Evolutionary conservation across 441 rosid species (phyloP), one percentile per base, ranked within the genome.

Genomic region (California macrophylla): DNA sequence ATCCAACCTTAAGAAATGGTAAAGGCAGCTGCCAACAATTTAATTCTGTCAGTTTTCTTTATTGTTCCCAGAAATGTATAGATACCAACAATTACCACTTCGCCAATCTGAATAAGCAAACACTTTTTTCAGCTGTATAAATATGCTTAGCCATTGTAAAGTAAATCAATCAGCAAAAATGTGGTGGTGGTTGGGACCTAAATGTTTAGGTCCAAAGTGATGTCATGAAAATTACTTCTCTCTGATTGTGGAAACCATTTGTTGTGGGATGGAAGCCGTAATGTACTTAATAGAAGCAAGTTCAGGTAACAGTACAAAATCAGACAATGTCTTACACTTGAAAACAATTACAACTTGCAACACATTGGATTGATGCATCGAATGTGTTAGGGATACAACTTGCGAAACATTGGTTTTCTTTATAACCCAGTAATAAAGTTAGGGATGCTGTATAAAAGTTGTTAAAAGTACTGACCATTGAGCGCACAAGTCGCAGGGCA

Each of bases 1-100:
- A 89, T 64, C 97, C 98, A 69, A 83, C 83, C 85, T 91, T 93
- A 66, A 93, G 90, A 79, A 85, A 88, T 3, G 98, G 97, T 47
- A 93, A 82, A 34, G 96, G 98, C 75, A 93, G 82, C 98, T 93
- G 92, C 60, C 75, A 78, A 82, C 23, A 70, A 73, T 71, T 52
- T 26, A 67, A 60, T 16, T 25, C 10, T n/a, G 72, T 77, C 66
- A 81, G 79, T 78, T 40, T 69, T 64, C 34, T 8, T 34, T 38
- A 12, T 38, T 38, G 8, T 10, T 38, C 13, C 42, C 42, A 38
- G 30, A 28, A 28, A 28, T 28, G 9, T 10, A 40, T 10, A 40
- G 15, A 40, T 7, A 10, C 47, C 12, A 40, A 40, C 3, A 40
- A 8, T 12, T 3, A 18, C 23, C 56, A 50, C 56, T 23, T 50